Base-by-base conservation (phyloP, 108 stramenopile species). In the Nannochloropsis oceanica region DNA sequence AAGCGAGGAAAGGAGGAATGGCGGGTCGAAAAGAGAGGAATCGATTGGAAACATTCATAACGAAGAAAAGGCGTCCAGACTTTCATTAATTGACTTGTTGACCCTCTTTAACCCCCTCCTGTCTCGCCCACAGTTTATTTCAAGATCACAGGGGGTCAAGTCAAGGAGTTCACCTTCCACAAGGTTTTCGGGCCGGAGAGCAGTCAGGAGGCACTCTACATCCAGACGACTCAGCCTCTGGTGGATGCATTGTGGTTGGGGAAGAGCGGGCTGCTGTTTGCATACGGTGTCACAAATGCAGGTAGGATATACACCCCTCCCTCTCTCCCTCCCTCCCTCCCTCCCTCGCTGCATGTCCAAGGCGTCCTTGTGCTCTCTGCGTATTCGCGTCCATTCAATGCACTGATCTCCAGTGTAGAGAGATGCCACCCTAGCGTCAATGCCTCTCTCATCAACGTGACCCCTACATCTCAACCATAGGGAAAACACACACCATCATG, bases 201-300 rank as follows among this genome's bases (percentile, higher is more conserved):
- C 27, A 43, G 44, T 14, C 91, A 92, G 27, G 82, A 26, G 25
- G 90, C 89, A 44, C 44, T 91, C 42, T 92, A 89, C 50, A 34
- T 44, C 43, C 44, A 46, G 8, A 86, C 89, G 0, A 46, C 86
- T 20, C 50, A n/a, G 42, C 89, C 87, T 3, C 88, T 90, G 12
- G 91, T 92, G 11, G 87, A 91, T 22, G 59, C 81, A 27, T 46
- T 88, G 0, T 42, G 90, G 14, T 14, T 85, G 8, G 90, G 91
- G 10, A 85, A 80, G 26, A 90, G 84, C 46, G 89, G 85, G 20
- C 87, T 99, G 13, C 87, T 99, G 11, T 99, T 99, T 85, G 94
- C 96, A 12, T 96, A 98, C 83, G 99, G 99, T 11, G 95, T 98
- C 50, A 99, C 99, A 18, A 98, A 98, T 86, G 97, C 99, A 2